These are phyloP conservation scores for Phialemoniopsis sp. DNA, from an alignment of 2,329 filamentous ascomycete species.

Conservation along the genomic window DNA sequence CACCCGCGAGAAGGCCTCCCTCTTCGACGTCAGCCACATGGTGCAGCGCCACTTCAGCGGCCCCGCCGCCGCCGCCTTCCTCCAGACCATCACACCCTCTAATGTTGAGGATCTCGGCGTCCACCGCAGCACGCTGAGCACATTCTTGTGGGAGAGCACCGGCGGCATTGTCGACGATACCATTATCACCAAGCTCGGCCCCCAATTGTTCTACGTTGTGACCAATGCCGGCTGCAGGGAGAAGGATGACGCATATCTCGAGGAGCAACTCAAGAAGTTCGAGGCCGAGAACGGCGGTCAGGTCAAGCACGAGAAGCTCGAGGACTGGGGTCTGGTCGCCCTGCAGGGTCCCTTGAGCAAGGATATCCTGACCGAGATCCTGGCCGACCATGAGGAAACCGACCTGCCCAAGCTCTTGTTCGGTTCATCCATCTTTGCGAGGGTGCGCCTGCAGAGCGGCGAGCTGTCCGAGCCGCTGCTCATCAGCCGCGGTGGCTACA, in stretches of 20 bases:
- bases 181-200: conserved; percentile 76
- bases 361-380: conserved; percentile 60
- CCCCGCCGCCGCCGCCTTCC: conserved; percentile 72
- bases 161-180: conserved; percentile 96
- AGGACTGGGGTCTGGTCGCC: conserved; percentile 75
- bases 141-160: conserved; percentile 70
- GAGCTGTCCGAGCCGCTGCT: conserved; percentile 51
- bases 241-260: conserved; percentile 79
- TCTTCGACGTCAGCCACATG: conserved; percentile 98
- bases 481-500: conserved; percentile 89
- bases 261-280: conserved; percentile 57
- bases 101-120: conserved; percentile 58
- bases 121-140: conserved; percentile 78
- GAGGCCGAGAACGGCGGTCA: conserved; percentile 27
- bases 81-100: conserved; percentile 80
- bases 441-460: conserved; percentile 54
- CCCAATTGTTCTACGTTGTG: conserved; percentile 82
- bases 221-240: conserved; percentile 90
- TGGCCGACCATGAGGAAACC: conserved; percentile 46
- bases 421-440: conserved; percentile 66
- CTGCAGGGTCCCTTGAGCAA: conserved; percentile 81
- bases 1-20: conserved; percentile 79
- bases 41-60: conserved; percentile 84
- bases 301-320: conserved; percentile 43
- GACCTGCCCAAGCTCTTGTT: conserved; percentile 74